A percentile compares a stretch with the other conserved stretches of the same genome.
These are phyloP conservation scores for Flaveria linearis DNA, from an alignment of 129 eudicot species.

Conservation along the genomic window DNA sequence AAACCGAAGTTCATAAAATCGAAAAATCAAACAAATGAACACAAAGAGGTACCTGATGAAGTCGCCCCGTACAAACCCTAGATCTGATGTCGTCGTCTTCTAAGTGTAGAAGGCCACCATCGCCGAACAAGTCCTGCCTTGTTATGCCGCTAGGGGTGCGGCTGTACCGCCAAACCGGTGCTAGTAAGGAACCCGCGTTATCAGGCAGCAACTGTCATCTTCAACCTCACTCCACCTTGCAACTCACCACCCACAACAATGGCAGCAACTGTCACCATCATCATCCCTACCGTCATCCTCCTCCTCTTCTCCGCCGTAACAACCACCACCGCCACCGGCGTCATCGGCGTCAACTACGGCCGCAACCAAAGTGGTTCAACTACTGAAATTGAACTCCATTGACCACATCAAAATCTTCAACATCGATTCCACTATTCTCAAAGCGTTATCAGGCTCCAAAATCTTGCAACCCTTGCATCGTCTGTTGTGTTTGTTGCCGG, in stretches of 20 bases:
- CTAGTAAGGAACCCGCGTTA: too few relatives aligned
- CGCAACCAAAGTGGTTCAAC: conserved; percentile 67
- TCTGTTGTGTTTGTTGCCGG: too few relatives aligned
- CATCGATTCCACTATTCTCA: conserved; percentile 72
- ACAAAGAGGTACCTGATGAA: too few relatives aligned
- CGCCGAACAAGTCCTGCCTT: too few relatives aligned
- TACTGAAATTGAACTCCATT: conserved; percentile 61
- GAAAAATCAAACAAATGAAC: too few relatives aligned
- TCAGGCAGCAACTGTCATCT: neutral
- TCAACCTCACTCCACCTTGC: neutral
- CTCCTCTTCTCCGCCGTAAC: conserved; percentile 11
- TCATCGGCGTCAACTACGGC: conserved; percentile 83
- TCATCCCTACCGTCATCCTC: neutral
- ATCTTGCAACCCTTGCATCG: neutral
- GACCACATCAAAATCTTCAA: conserved; percentile 67
- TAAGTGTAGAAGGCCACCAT: too few relatives aligned
- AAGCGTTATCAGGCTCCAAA: conserved; percentile 63
- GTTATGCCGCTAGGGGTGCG: too few relatives aligned
- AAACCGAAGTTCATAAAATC: too few relatives aligned
- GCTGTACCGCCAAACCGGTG: too few relatives aligned
- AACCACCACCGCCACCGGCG: conserved; percentile 44
- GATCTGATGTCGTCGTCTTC: too few relatives aligned
- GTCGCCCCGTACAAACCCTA: too few relatives aligned
- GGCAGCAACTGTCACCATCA: conserved; percentile 1
- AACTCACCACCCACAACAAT: conserved; percentile 12